These are phyloP conservation scores for Tricharina praecox DNA, from an alignment of 495 filamentous ascomycete species.

Conservation along the genomic window DNA sequence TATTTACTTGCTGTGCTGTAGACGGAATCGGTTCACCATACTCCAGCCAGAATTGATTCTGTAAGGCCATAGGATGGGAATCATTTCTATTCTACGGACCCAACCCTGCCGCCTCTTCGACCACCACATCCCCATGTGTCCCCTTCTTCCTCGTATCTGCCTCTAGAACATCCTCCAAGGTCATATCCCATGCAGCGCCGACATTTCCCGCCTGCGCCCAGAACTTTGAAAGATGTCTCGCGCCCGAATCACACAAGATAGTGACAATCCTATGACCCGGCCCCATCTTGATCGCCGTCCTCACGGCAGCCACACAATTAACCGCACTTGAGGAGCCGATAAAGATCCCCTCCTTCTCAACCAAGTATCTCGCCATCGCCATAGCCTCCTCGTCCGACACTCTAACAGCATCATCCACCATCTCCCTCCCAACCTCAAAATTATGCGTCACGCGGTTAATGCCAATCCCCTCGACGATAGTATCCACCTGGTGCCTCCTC, in stretches of 20 bases:
- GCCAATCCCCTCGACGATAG: slow-evolving; percentile 89
- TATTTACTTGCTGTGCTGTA: no score
- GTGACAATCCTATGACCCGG: slow-evolving; percentile 74
- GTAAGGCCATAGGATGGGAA: no score
- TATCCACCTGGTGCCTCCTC: slow-evolving; percentile 78
- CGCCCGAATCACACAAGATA: slow-evolving; percentile 78
- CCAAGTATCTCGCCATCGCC: slow-evolving; percentile 84
- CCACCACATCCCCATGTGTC: not conserved
- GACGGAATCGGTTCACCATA: no score
- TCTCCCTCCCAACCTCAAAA: slow-evolving; percentile 64
- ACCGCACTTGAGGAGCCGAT: slow-evolving; percentile 85
- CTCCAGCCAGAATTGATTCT: no score
- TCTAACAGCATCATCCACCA: slow-evolving; percentile 77
- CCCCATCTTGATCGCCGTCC: slow-evolving; percentile 56
- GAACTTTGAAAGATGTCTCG: slow-evolving; percentile 83
- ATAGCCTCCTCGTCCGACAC: slow-evolving; percentile 86
- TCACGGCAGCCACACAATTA: slow-evolving; percentile 85
- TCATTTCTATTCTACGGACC: no score
- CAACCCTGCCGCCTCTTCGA: not conserved
- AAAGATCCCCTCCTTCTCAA: slow-evolving; percentile 92
- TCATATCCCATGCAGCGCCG: slow-evolving; percentile 34
- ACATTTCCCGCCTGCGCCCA: slow-evolving; percentile 68
- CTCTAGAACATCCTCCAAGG: slow-evolving; percentile 21
- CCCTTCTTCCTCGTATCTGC: slow-evolving; percentile 9
- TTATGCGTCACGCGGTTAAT: slow-evolving; percentile 85